Percentiles rank a stretch among this genome's conserved stretches.
Conservation (phyloP, 2,329 filamentous ascomycete genomes). For the Elsinoe australis region DNA sequence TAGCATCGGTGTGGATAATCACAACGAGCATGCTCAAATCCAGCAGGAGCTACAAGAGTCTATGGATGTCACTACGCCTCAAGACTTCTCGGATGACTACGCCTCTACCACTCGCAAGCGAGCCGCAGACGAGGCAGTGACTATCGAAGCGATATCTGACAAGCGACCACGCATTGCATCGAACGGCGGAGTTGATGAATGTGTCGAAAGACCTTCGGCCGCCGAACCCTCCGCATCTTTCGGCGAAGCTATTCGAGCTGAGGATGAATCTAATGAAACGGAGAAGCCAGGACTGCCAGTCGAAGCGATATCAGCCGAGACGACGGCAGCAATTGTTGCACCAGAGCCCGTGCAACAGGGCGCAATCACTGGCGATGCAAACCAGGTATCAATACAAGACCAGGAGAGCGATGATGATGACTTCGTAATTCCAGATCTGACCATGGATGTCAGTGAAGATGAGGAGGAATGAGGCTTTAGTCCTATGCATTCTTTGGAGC, state of each 20-base stretch:
- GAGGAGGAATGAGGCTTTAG: constrained; percentile 24
- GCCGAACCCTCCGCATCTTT: background rate
- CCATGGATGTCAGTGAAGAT: constrained; percentile 27
- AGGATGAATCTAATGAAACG: constrained; percentile 21
- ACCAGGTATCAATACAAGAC: too few relatives aligned
- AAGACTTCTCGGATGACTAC: too few relatives aligned
- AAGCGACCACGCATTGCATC: too few relatives aligned
- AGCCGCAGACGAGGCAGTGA: too few relatives aligned
- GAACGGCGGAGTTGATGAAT: too few relatives aligned
- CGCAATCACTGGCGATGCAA: constrained; percentile 1
- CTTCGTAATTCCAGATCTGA: constrained; percentile 32
- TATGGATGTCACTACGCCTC: too few relatives aligned
- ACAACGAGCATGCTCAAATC: too few relatives aligned
- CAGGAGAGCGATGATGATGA: constrained; percentile 29
- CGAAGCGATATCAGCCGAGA: background rate
- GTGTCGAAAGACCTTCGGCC: too few relatives aligned
- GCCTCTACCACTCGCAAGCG: too few relatives aligned
- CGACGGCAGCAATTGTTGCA: background rate
- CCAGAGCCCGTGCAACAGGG: background rate
- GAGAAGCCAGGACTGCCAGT: constrained; percentile 10
- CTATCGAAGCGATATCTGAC: too few relatives aligned
- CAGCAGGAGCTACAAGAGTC: too few relatives aligned
- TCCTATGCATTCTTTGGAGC: background rate
- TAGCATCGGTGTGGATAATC: too few relatives aligned
- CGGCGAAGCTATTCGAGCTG: constrained; percentile 9